Percentiles rank a stretch among this genome's conserved stretches.
phyloP scores from a whole-genome alignment of 768 basidiomycete genomes.

The Bullera alba region DNA sequence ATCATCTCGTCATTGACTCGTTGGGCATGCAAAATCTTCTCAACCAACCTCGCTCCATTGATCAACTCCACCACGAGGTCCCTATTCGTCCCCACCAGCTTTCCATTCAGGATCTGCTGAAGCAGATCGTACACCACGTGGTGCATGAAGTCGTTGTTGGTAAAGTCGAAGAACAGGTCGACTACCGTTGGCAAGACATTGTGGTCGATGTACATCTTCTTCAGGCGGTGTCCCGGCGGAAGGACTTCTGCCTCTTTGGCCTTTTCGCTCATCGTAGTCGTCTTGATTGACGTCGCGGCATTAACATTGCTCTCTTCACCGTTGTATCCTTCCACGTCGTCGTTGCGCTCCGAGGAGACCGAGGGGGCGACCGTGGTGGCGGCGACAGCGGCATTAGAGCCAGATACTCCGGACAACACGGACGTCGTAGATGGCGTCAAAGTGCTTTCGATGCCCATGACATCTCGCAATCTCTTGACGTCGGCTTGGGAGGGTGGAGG shows the following conservation, averaged over 20 bases:
- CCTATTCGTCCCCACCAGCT: constrained; percentile 70
- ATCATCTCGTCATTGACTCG: constrained; percentile 66
- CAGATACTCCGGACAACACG: constrained; percentile 24
- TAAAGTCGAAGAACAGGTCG: constrained; percentile 89
- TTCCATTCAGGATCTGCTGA: constrained; percentile 88
- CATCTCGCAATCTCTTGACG: constrained; percentile 28
- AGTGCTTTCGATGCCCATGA: constrained; percentile 27
- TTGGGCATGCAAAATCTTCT: constrained; percentile 81
- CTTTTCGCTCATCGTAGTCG: neutral
- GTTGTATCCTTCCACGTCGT: neutral
- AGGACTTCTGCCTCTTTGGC: constrained; percentile 10
- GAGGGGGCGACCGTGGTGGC: constrained; percentile 27
- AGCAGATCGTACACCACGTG: constrained; percentile 92
- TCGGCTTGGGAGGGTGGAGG: constrained; percentile 37
- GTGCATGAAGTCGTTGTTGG: constrained; percentile 97
- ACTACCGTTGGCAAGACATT: constrained; percentile 68
- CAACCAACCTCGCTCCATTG: constrained; percentile 72
- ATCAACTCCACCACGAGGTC: constrained; percentile 78
- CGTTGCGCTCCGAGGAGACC: constrained; percentile 11
- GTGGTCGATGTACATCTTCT: constrained; percentile 66
- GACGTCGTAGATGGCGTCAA: constrained; percentile 9
- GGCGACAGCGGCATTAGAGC: constrained; percentile 33
- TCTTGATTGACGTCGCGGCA: no score
- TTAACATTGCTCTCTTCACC: neutral
- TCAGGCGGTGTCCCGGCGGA: constrained; percentile 65